A percentile compares a stretch with the other conserved stretches of the same genome.
These are phyloP conservation scores for Plasmodium malariae DNA, from an alignment of 169 alveolate genomes.

Conservation along the genomic window DNA sequence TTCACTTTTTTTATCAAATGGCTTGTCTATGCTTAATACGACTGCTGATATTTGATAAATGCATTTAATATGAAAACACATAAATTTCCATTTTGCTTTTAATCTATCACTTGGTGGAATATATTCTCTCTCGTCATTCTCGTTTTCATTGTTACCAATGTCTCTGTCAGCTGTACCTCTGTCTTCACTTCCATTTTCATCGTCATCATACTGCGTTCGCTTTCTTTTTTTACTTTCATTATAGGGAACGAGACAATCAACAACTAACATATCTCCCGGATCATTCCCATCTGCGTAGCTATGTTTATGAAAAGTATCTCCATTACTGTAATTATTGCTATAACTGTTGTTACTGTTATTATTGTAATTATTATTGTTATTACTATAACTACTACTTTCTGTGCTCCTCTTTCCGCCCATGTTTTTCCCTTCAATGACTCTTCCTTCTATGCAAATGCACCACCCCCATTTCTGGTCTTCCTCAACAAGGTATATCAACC, in stretches of 20 bases:
- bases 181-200: constrained; percentile 26
- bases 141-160: not conserved
- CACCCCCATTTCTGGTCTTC: constrained; percentile 87
- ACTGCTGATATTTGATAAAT: constrained; percentile 69
- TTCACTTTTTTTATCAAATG: constrained; percentile 37
- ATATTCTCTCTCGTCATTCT: constrained; percentile 8
- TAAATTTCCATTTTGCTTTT: constrained; percentile 64
- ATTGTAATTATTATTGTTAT: not conserved
- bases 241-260: constrained; percentile 62
- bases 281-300: too few species aligned
- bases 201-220: constrained; percentile 63
- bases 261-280: constrained; percentile 16
- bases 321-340: not conserved
- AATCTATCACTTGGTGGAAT: constrained; percentile 40
- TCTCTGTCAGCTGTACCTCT: not conserved
- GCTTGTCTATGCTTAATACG: constrained; percentile 42
- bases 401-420: not conserved
- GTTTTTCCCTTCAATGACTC: constrained; percentile 58
- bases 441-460: constrained; percentile 83
- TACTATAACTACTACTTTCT: not conserved
- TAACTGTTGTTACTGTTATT: not conserved
- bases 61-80: constrained; percentile 33
- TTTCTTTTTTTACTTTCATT: constrained; percentile 78
- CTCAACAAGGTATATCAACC: constrained; percentile 87
- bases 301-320: not conserved